Base-by-base conservation (phyloP, 2,329 filamentous ascomycete species). In the Botrytis sinoallii region DNA sequence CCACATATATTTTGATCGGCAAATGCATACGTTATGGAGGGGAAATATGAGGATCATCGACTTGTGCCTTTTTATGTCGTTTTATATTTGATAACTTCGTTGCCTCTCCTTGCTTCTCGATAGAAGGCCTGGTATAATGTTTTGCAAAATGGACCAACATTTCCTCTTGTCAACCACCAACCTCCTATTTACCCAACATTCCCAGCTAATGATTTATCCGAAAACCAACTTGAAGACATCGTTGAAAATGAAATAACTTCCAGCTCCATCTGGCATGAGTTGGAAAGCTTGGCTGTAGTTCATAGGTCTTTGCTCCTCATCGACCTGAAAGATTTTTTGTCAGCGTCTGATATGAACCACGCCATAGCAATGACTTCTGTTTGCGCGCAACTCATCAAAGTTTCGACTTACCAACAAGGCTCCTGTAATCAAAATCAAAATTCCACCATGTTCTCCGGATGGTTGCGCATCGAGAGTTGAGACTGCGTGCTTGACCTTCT, bases 141-240 rank as follows among this genome's bases (percentile, higher is more conserved):
- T 73, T 75, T 74, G 72, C 74, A 76, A 72, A 67, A 77, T 74
- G 66, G 73, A 72, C 67, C 72, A 52, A 71, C 48, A 10, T 71
- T 68, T 75, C 71, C 18, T 59, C 44, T 60, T 63, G 32, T 68
- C 52, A 46, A 40, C 59, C 65, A 67, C 61, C 52, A 61, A 69
- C 68, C 68, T 72, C 74, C 46, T 76, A 74, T 76, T 71, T 77
- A 77, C 74, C 76, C 75, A 78, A 77, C 46, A 29, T 52, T 64
- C 32, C n/a, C 68, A 38, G 61, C 59, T 48, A 20, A 46, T 55
- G 42, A 63, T n/a, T 76, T 70, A 80, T 75, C 78, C 86, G 84
- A 93, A 95, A 79, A 97, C 89, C 76, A 98, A 89, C 85, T 93
- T 93, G 90, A 98, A 98, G 83, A 98, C 85, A 83, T 98, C 95